Base-by-base conservation (phyloP, 2,329 filamentous ascomycete species). In the Elsinoe batatas region DNA sequence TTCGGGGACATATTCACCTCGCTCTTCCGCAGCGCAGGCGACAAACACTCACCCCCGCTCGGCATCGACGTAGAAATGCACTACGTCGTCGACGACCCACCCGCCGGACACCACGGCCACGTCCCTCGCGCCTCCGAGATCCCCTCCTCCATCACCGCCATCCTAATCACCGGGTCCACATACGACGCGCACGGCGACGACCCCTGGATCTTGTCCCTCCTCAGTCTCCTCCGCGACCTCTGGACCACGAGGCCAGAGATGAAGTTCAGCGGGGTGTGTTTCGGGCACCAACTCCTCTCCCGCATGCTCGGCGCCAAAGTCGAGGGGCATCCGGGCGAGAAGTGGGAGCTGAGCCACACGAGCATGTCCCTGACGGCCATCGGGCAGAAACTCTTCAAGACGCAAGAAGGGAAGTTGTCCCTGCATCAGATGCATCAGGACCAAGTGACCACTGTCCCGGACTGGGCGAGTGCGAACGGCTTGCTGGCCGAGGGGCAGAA, bases 1-100 rank as follows among this genome's bases (percentile, higher is more conserved):
- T 82, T 81, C 61, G 78, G 77, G 7, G 68, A 79, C 38, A 76
- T 82, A 20, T 64, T 82, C 8, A 71, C 80, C 58, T 61, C 70
- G 1, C 72, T 80, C 37, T 79, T 82, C 58, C 67, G 70, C 18
- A 65, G 70, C 33, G 79, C 79, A 2, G 80, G 80, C 3, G 65
- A 71, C 18, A 69, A 69, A 2, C 79, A 82, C 58, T 68, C 77
- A 22, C 80, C 80, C 1, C 74, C 74, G 0, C 67, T 83, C 0
- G 75, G 74, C 5, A 72, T 82, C 22, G 75, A 80, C 62, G 80
- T 78, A 1, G 72, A 76, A 20, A 77, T 78, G 63, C 69, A 76
- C 36, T 82, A 78, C 60, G 73, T 82, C 4, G 77, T 82, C 3
- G 69, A 76, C 8, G 53, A 58, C 1, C 47, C 47, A 1, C 8